Conservation (phyloP, 306 rosid species). For the Calophaca sinica region DNA sequence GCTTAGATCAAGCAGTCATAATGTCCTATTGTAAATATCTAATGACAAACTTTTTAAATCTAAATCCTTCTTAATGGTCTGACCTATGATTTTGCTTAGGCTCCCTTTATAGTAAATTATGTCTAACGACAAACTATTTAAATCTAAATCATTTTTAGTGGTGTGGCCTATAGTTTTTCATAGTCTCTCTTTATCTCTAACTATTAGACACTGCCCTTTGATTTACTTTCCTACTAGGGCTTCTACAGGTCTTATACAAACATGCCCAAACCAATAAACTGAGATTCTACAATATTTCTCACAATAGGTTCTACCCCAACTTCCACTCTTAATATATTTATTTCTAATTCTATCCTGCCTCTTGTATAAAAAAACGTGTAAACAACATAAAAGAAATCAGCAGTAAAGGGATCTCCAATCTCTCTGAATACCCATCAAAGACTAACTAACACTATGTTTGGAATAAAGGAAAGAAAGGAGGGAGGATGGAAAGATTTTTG, state of each 20-base stretch:
- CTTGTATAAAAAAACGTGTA: neutral
- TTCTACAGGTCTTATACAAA: neutral
- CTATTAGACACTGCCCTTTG: neutral
- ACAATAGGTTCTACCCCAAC: neutral
- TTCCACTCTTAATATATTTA: neutral
- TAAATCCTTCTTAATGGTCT: neutral
- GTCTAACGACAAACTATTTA: neutral
- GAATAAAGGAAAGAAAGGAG: too few relatives aligned
- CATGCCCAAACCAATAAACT: neutral
- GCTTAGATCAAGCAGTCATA: too few relatives aligned
- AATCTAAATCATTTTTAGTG: neutral
- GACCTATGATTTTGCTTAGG: slow-evolving; percentile 23
- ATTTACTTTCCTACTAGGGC: slow-evolving; percentile 17
- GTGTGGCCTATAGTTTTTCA: neutral
- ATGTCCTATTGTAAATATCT: neutral
- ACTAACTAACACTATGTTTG: too few relatives aligned
- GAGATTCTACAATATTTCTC: neutral
- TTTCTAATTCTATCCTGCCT: neutral
- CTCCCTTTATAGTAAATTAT: neutral
- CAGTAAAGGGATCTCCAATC: neutral
- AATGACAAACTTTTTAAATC: neutral
- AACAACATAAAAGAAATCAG: neutral
- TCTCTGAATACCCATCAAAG: neutral
- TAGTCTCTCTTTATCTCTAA: neutral
- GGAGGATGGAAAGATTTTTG: too few relatives aligned